Base-by-base conservation (phyloP, 2,329 filamentous ascomycete genomes). In the Xylaria sp. region DNA sequence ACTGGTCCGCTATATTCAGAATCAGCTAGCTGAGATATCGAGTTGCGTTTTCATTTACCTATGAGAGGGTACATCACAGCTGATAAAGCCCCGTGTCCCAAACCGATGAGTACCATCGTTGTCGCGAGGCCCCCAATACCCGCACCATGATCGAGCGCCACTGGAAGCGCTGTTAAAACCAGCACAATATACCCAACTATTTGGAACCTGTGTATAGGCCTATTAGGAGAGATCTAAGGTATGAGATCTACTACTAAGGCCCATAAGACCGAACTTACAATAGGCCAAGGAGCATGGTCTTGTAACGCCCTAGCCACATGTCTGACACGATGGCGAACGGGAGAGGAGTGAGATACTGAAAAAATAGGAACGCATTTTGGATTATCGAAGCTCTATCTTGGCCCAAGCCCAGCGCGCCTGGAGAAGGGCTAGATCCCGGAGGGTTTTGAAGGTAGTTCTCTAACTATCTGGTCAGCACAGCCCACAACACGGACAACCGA, bases 341-440 rank as follows among this genome's bases (percentile, higher is more conserved):
- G 3, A 62, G 7, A n/a, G 48, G 56, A 4, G 40, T 46, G 2
- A 47, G 4, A 21, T 35, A 55, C 13, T 27, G 3, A 10, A 79
- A 77, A 43, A 83, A 74, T 43, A 78, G 76, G 61, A 83, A 83
- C 23, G 75, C 79, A 58, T 81, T 82, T 49, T 76, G 77, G 6
- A 85, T 75, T 4, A 73, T 77, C 6, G 80, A 80, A 4, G 83
- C 82, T 4, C 74, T 78, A 7, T 79, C 76, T 69, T 85, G 80
- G 3, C 82, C 82, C 11, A 84, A 68, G 1, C 79, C 79, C 3
- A 85, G 71, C 3, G 80, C 82, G 66, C 83, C 83, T 1, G 83
- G 82, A 0, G 76, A 19, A 7, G 47, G 46, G 3, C 9, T 8
- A 47, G 49, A 27, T 6, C 58, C 58, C 2, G 31, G 31, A 6